Evolutionary conservation across 2,329 filamentous ascomycete species (phyloP), one percentile per base, ranked within the genome.

Genomic region (Passalora sequoiae): DNA sequence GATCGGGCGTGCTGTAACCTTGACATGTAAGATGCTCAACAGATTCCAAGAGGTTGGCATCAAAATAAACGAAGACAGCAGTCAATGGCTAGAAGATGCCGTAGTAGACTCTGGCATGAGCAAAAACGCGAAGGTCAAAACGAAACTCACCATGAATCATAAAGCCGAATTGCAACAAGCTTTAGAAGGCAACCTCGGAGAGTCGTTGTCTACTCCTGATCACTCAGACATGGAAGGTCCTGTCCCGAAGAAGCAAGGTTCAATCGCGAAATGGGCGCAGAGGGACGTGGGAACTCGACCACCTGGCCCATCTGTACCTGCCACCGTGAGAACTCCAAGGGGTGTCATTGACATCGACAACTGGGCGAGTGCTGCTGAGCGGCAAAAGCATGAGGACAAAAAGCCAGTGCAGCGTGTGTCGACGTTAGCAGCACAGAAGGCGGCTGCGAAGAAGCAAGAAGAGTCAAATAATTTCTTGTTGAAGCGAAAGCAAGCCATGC

Each of bases 11-110:
- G 83, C 91, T 10, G 87, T 94, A 37, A 82, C 81, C 20, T 77
- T 97, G 20, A 78, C 96, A 22, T 80, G 82, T 56, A 94, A 94
- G 63, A 81, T 98, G 46, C 75, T 98, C 25, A 78, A 78, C 10
- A 83, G 88, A 16, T 72, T 98, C n/a, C 80, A 82, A 29, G 83
- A 89, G 53, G 83, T 86, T 38, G 75, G 78, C 40, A 80, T 95
- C 54, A 80, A 81, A 40, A 44, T 46, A 77, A 95, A 21, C 77
- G 81, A 27, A 63, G 72, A 72, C 3, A 74, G 82, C 2, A 69
- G 78, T 20, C 68, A 71, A 22, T 80, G 77, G 53, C 81, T 91
- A 52, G 74, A 77, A 42, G 80, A 82, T 57, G 80, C 86, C 47
- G 71, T 85, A 43, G 79, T 77, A 47, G 55, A 47, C 39, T 43